Evolutionary conservation across 2,329 filamentous ascomycete species (phyloP).

Genomic region (Colletotrichum eleusines): DNA sequence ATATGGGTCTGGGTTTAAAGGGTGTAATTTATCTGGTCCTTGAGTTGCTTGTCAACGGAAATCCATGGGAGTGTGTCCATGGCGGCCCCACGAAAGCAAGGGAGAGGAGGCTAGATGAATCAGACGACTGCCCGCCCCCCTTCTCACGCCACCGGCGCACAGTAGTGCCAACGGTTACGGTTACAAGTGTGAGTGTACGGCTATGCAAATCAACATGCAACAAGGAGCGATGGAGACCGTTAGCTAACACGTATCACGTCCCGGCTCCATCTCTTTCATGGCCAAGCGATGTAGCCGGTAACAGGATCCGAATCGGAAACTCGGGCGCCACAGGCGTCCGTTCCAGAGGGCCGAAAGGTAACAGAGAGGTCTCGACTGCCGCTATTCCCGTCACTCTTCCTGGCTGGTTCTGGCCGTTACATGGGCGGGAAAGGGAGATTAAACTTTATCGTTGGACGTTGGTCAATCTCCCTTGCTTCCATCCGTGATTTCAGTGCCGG

Average conservation of each 20-base stretch:
- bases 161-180: not conserved
- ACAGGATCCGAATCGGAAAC: slow-evolving; percentile 36
- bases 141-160: slow-evolving; percentile 1
- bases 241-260: slow-evolving; percentile 1
- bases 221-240: slow-evolving; percentile 5
- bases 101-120: not conserved
- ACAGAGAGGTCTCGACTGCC: slow-evolving; percentile 18
- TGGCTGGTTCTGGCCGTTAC: slow-evolving; percentile 15
- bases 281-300: slow-evolving; percentile 16
- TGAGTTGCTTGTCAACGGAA: slow-evolving; percentile 16
- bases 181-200: not conserved
- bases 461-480: not conserved
- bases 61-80: slow-evolving; percentile 19
- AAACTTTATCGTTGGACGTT: not conserved
- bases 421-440: slow-evolving; percentile 2
- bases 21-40: too few species aligned
- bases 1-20: too few species aligned
- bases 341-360: slow-evolving; percentile 11
- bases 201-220: slow-evolving; percentile 1
- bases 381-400: slow-evolving; percentile 8
- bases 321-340: slow-evolving; percentile 13
- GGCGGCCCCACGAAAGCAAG: slow-evolving; percentile 2
- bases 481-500: not conserved
- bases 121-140: not conserved
- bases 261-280: slow-evolving; percentile 28